Base-by-base conservation (phyloP, 805 yeast genomes). In the Lachancea waltii region DNA sequence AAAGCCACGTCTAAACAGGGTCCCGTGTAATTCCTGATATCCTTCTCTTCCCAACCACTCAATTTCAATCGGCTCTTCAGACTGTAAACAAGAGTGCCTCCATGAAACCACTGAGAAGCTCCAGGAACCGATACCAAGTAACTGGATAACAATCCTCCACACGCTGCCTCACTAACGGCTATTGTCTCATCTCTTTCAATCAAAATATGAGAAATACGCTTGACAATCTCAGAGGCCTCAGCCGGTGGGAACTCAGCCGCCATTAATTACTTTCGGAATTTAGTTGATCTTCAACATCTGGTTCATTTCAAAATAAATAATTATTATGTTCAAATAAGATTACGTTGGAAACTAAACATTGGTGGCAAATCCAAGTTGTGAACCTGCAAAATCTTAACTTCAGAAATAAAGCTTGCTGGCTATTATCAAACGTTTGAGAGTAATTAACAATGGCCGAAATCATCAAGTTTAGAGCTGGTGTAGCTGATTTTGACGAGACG, bases 131-230 rank as follows among this genome's bases (percentile, higher is more conserved):
- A 74, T 5, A 86, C 86, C 15, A 85, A 57, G 51, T 83, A 85
- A 1, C 95, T 84, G 3, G 92, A 79, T 6, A 85, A 63, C 11
- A 85, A 68, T 0, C 95, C 95, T 7, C 95, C 95, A 58, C 95
- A 85, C 0, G 95, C 94, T 2, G 89, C 87, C 51, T 85, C 95
- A 5, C 89, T 78, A 1, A 83, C 81, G 0, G 94, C 84, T 16
- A 85, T 63, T 1, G 95, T 82, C 54, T 80, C 79, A 10, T 69
- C 60, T 19, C 77, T 65, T 14, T 58, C 54, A 14, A 73, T 60
- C 17, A 85, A 67, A 4, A 78, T 64, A 24, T 56, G 60, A 0
- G 92, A 79, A 30, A 85, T 83, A 52, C 68, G 62, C 7, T 54
- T 53, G 3, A 83, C 86, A 7, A 78, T 62, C 17, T 42, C 51